A percentile compares a stretch with the other conserved stretches of the same genome.
These are phyloP conservation scores for Colletotrichum neosansevieriae DNA, from an alignment of 2,329 filamentous ascomycete genomes.

Conservation along the genomic window DNA sequence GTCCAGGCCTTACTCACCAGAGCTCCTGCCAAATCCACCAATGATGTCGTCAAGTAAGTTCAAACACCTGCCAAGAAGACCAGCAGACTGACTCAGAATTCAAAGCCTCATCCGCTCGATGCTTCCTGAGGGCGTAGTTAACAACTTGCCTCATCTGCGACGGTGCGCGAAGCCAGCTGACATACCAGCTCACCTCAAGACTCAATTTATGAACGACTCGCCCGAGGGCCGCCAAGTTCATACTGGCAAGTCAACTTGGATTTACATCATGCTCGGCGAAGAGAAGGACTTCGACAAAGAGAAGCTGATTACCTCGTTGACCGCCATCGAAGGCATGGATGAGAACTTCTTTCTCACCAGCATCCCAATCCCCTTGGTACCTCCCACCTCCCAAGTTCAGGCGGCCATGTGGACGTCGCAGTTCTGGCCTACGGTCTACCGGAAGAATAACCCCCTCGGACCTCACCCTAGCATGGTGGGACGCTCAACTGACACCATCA, in stretches of 20 bases:
- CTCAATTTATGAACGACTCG: slow-evolving; percentile 70
- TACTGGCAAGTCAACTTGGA: slow-evolving; percentile 70
- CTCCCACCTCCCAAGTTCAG: slow-evolving; percentile 81
- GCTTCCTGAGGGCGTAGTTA: slow-evolving; percentile 70
- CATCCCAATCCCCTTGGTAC: slow-evolving; percentile 77
- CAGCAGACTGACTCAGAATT: slow-evolving; percentile 45
- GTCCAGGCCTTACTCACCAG: slow-evolving; percentile 78
- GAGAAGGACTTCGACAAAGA: slow-evolving; percentile 64
- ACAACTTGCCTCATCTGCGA: slow-evolving; percentile 78
- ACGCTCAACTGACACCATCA: slow-evolving; percentile 77
- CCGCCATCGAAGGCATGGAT: slow-evolving; percentile 63
- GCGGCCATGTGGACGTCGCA: slow-evolving; percentile 79
- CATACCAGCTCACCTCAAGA: slow-evolving; percentile 74
- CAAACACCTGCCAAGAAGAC: slow-evolving; percentile 19
- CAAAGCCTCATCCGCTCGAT: slow-evolving; percentile 59
- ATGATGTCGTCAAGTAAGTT: slow-evolving; percentile 77
- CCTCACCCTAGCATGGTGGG: slow-evolving; percentile 82
- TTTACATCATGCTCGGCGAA: slow-evolving; percentile 69
- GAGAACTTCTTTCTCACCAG: slow-evolving; percentile 68
- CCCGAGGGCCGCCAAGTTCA: slow-evolving; percentile 66
- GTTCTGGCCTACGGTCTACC: slow-evolving; percentile 89
- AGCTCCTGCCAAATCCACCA: slow-evolving; percentile 78
- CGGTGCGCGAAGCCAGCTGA: slow-evolving; percentile 80
- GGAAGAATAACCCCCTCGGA: slow-evolving; percentile 88
- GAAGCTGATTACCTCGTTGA: slow-evolving; percentile 63